Percentiles rank a stretch among this genome's conserved stretches.
phyloP scores from a whole-genome alignment of 73 alveolate genomes.

The Stentor roeselii region DNA sequence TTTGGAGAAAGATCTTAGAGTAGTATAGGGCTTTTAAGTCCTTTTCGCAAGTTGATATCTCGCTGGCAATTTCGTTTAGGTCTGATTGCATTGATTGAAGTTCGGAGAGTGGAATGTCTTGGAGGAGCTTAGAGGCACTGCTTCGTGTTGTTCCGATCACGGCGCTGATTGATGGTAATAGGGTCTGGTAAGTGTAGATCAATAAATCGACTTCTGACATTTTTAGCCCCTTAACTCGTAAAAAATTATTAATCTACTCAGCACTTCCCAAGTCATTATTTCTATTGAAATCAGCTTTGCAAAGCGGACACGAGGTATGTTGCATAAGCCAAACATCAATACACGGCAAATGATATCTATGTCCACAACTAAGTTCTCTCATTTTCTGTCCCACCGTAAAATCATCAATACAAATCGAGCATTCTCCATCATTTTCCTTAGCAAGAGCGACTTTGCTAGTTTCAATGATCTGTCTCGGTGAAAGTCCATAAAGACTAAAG shows the following conservation, averaged over 20 bases:
- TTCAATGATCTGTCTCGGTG: not conserved
- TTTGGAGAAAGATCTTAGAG: not conserved
- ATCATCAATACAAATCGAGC: conserved; percentile 47
- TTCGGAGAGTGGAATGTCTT: not conserved
- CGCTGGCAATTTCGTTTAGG: not conserved
- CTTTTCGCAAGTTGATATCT: not conserved
- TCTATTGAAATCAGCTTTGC: conserved; percentile 23
- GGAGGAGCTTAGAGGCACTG: not conserved
- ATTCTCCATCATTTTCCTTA: conserved; percentile 25
- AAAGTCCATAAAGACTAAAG: not conserved
- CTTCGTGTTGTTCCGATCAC: not conserved
- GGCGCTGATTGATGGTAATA: not conserved
- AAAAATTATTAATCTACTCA: no score
- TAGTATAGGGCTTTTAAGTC: not conserved
- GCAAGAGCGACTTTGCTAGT: not conserved
- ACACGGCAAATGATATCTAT: conserved; percentile 42
- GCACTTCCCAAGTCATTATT: not conserved
- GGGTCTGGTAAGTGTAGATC: not conserved
- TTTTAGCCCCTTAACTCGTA: no score
- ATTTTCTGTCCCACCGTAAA: conserved; percentile 41
- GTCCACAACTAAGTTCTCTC: conserved; percentile 41
- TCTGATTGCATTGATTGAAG: no score
- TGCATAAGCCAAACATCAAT: conserved; percentile 47
- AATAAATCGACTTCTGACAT: no score
- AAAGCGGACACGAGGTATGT: conserved; percentile 41